A percentile compares a stretch with the other conserved stretches of the same genome.
These are phyloP conservation scores for Chalciporus pseudorubinellus DNA, from an alignment of 768 basidiomycete species.

Conservation along the genomic window DNA sequence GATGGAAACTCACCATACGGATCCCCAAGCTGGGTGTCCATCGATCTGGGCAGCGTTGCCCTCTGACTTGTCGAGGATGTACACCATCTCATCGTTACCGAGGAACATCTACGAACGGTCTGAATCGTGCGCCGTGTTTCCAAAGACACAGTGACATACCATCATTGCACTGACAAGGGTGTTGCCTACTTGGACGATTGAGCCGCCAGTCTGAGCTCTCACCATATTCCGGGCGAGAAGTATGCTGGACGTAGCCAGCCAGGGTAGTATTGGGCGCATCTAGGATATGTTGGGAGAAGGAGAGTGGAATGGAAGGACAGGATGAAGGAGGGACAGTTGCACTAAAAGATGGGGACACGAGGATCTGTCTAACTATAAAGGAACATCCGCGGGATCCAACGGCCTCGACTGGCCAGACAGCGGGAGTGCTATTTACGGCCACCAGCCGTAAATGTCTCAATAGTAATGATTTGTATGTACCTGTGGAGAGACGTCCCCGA, in stretches of 20 bases:
- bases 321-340: constrained; percentile 1
- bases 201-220: constrained; percentile 15
- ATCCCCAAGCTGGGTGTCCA: constrained; percentile 72
- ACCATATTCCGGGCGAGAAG: neutral
- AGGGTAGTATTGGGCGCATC: constrained; percentile 7
- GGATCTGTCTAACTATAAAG: no score
- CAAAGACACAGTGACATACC: constrained; percentile 32
- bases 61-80: constrained; percentile 87
- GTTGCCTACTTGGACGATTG: constrained; percentile 19
- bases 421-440: no score
- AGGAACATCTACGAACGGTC: constrained; percentile 60
- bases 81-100: constrained; percentile 76
- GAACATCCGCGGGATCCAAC: no score
- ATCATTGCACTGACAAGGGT: constrained; percentile 53
- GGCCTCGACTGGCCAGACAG: no score
- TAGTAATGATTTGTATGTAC: no score
- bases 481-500: no score
- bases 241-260: constrained; percentile 7
- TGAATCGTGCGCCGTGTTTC: neutral
- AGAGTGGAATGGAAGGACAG: neutral
- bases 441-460: no score
- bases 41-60: constrained; percentile 63
- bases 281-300: neutral
- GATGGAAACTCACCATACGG: constrained; percentile 48
- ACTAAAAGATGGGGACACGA: neutral